These are phyloP conservation scores for Zizania palustris DNA, from an alignment of 202 grass and related monocot genomes.

Conservation along the genomic window DNA sequence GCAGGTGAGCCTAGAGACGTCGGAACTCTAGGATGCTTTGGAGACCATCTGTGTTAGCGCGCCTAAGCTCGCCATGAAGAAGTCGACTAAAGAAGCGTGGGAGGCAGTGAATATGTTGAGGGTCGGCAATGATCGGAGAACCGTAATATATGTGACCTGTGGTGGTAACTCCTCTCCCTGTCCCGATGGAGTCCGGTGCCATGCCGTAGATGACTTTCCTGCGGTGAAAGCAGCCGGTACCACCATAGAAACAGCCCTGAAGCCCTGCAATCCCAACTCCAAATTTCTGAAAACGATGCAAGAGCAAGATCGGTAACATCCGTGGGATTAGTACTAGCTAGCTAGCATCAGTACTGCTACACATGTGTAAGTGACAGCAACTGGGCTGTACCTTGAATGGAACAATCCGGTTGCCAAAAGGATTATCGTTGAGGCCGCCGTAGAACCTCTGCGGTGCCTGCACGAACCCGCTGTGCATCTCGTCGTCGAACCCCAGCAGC, in stretches of 20 bases:
- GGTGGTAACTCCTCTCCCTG: not conserved
- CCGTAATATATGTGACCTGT: too few relatives aligned
- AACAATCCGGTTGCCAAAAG: slow-evolving; percentile 61
- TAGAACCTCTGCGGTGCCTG: slow-evolving; percentile 61
- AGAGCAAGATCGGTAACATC: slow-evolving; percentile 10
- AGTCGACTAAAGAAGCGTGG: too few relatives aligned
- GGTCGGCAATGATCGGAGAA: too few relatives aligned
- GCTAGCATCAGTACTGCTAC: not conserved
- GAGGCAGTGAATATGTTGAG: too few relatives aligned
- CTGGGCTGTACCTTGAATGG: not conserved
- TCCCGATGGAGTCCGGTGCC: not conserved
- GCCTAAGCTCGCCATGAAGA: too few relatives aligned
- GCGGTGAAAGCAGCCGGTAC: slow-evolving; percentile 65
- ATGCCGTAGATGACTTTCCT: slow-evolving; percentile 54
- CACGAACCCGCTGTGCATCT: slow-evolving; percentile 45
- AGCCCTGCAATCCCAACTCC: slow-evolving; percentile 28
- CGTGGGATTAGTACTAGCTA: not conserved
- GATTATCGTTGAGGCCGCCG: slow-evolving; percentile 53
- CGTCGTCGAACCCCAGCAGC: slow-evolving; percentile 47
- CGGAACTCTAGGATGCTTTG: too few relatives aligned
- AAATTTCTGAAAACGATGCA: slow-evolving; percentile 18
- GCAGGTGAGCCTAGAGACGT: too few relatives aligned
- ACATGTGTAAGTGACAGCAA: not conserved
- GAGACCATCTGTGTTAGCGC: too few relatives aligned
- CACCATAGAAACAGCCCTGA: slow-evolving; percentile 46